A percentile compares a stretch with the other conserved stretches of the same genome.
Conservation (phyloP, 176 grass and related monocot species). For the Saccharum spontaneum region DNA sequence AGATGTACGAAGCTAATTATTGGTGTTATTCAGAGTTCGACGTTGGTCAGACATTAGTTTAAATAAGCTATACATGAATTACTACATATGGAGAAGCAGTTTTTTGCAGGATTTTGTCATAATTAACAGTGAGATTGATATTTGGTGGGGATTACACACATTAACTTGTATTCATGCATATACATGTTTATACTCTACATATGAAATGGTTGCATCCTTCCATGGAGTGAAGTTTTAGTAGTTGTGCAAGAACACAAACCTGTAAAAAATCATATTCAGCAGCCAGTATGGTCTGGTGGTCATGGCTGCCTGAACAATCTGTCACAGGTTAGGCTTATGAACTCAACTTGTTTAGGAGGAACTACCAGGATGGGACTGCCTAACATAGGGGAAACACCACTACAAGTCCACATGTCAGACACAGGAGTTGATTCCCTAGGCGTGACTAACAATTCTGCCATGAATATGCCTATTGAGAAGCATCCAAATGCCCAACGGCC, state of each 20-base stretch:
- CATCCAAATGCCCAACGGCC: neutral
- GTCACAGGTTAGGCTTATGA: slow-evolving; percentile 61
- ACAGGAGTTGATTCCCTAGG: slow-evolving; percentile 57
- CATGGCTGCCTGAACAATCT: slow-evolving; percentile 71
- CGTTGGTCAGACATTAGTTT: neutral
- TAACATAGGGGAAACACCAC: slow-evolving; percentile 59
- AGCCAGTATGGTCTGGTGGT: slow-evolving; percentile 51
- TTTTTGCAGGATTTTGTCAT: neutral
- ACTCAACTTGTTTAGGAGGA: slow-evolving; percentile 51
- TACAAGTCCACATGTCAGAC: slow-evolving; percentile 80
- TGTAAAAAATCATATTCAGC: slow-evolving; percentile 36
- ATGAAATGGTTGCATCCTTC: neutral
- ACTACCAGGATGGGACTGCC: slow-evolving; percentile 52
- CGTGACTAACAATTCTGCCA: slow-evolving; percentile 53
- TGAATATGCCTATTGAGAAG: slow-evolving; percentile 31
- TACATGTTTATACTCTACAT: neutral
- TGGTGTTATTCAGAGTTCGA: neutral
- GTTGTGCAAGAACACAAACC: slow-evolving; percentile 73
- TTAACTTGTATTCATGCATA: neutral
- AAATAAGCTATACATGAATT: neutral
- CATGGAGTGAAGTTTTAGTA: slow-evolving; percentile 17
- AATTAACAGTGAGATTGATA: neutral
- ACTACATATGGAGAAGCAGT: too few relatives aligned
- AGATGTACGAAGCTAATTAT: neutral
- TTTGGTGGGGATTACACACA: neutral